These are phyloP conservation scores for Fallopia convolvulus DNA, from an alignment of 148 eudicot species.

Conservation along the genomic window DNA sequence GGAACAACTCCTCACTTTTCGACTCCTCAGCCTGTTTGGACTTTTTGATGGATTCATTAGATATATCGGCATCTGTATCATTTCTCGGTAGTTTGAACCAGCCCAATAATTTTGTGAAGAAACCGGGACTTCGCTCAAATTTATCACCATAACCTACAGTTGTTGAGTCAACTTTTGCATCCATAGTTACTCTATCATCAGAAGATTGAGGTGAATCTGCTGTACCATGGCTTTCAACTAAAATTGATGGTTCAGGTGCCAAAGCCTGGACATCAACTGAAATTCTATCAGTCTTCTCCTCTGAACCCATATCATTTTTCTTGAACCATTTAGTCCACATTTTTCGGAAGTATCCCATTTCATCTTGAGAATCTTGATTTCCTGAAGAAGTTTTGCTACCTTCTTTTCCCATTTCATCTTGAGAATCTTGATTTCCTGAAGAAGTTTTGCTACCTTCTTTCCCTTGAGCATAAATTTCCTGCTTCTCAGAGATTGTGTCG, in stretches of 20 bases:
- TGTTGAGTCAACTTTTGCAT: slow-evolving; percentile 21
- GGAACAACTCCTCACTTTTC: slow-evolving; percentile 33
- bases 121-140: slow-evolving; percentile 22
- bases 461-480: not conserved
- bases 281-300: slow-evolving; percentile 10
- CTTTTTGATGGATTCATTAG: slow-evolving; percentile 22
- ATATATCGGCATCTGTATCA: slow-evolving; percentile 18
- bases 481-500: not conserved
- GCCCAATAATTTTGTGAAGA: slow-evolving; percentile 26
- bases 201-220: slow-evolving; percentile 23
- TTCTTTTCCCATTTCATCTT: too few species aligned
- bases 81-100: slow-evolving; percentile 47
- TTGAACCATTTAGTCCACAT: slow-evolving; percentile 49
- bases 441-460: slow-evolving; percentile 6
- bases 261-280: slow-evolving; percentile 10
- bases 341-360: slow-evolving; percentile 33
- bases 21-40: slow-evolving; percentile 14
- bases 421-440: too few species aligned
- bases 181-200: slow-evolving; percentile 14
- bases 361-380: slow-evolving; percentile 20
- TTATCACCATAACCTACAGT: slow-evolving; percentile 16
- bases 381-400: slow-evolving; percentile 17
- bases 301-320: slow-evolving; percentile 18
- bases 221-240: slow-evolving; percentile 8
- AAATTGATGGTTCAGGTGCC: not conserved